Conservation (phyloP, 805 yeast genomes). For the Kuraishia hungarica region DNA sequence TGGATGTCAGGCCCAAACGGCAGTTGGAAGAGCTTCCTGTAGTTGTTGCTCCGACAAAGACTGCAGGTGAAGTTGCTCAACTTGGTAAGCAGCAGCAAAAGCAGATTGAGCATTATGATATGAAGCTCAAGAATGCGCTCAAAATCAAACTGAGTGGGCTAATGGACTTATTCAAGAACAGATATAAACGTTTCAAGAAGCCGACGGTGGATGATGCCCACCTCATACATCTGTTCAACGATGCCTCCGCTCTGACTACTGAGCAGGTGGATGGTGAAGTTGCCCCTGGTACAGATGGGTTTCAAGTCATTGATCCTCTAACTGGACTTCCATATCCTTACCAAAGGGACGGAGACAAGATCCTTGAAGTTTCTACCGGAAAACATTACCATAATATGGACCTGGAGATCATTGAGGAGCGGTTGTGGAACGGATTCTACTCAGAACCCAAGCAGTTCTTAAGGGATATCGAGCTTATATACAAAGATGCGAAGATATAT, state of each 20-base stretch:
- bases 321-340: conserved; percentile 22
- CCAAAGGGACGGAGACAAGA: conserved; percentile 60
- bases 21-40: conserved; percentile 31
- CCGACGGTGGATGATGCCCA: conserved; percentile 78
- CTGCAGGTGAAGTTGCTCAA: conserved; percentile 3
- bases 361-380: conserved; percentile 72
- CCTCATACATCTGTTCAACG: conserved; percentile 60
- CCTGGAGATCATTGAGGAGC: conserved; percentile 84
- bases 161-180: conserved; percentile 80
- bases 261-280: neutral
- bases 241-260: conserved; percentile 20
- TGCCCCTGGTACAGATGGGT: neutral
- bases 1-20: conserved; percentile 45
- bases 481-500: conserved; percentile 60
- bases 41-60: conserved; percentile 6
- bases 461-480: conserved; percentile 77
- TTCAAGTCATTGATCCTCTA: neutral
- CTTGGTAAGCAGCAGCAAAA: conserved; percentile 36
- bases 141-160: conserved; percentile 81
- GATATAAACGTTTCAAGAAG: conserved; percentile 85
- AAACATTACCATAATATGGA: conserved; percentile 79
- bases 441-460: conserved; percentile 88
- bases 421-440: conserved; percentile 95
- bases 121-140: conserved; percentile 73
- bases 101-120: conserved; percentile 55